Conservation (phyloP, 805 yeast genomes). For the Lachancea fermentati region DNA sequence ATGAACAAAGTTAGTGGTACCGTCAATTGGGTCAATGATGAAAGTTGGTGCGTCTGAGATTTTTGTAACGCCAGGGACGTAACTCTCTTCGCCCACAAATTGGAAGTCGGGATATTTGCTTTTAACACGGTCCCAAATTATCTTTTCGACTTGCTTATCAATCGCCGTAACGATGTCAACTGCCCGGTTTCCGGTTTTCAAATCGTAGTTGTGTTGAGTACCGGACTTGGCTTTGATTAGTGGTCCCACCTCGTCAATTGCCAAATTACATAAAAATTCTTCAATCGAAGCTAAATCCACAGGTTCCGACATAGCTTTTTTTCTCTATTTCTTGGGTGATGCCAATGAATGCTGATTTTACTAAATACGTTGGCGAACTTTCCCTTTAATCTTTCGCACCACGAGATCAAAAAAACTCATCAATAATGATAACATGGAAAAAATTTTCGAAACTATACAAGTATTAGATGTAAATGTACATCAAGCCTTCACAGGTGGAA, state of each 20-base stretch:
- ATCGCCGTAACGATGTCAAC: slow-evolving; percentile 64
- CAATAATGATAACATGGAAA: too few relatives aligned
- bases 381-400: background rate
- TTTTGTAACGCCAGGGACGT: slow-evolving; percentile 40
- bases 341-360: background rate
- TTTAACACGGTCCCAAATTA: slow-evolving; percentile 31
- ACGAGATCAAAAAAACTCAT: too few relatives aligned
- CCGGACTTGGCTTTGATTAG: slow-evolving; percentile 48
- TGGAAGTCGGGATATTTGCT: slow-evolving; percentile 42
- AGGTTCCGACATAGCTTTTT: background rate
- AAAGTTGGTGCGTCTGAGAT: slow-evolving; percentile 51
- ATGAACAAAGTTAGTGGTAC: slow-evolving; percentile 58
- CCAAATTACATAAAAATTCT: slow-evolving; percentile 22
- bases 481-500: too few relatives aligned
- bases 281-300: slow-evolving; percentile 25
- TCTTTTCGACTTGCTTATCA: slow-evolving; percentile 50
- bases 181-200: slow-evolving; percentile 32
- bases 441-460: too few relatives aligned
- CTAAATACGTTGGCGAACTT: background rate
- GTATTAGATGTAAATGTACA: too few relatives aligned
- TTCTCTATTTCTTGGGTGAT: background rate
- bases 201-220: slow-evolving; percentile 28
- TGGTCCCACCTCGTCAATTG: slow-evolving; percentile 37
- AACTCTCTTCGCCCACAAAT: slow-evolving; percentile 60
- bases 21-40: slow-evolving; percentile 58